These are phyloP conservation scores for Micractinium sp. DNA, from an alignment of 139 green algal genomes.

Conservation along the genomic window DNA sequence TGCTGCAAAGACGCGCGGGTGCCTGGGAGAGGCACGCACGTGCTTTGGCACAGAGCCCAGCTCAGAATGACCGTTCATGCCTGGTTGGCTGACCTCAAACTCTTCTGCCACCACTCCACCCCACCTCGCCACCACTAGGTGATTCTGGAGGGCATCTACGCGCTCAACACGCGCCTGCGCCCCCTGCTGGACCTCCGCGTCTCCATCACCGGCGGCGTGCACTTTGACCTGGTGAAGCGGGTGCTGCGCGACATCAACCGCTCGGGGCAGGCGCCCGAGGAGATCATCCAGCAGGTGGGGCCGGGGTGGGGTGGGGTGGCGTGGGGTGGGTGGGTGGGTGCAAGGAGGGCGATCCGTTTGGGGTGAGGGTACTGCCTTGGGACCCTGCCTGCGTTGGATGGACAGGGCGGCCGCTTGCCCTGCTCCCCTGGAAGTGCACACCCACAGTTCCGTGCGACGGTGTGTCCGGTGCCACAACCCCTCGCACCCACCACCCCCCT, in stretches of 20 bases:
- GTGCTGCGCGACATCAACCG: slow-evolving; percentile 96
- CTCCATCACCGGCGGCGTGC: slow-evolving; percentile 92
- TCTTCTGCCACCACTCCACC: too few relatives aligned
- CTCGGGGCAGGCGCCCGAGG: slow-evolving; percentile 87
- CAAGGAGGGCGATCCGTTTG: neutral
- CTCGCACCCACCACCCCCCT: neutral
- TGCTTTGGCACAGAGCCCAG: too few relatives aligned
- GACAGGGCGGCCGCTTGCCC: too few relatives aligned
- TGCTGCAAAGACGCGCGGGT: too few relatives aligned
- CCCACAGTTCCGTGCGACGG: too few relatives aligned
- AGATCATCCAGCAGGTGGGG: slow-evolving; percentile 94
- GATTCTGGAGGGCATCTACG: slow-evolving; percentile 97
- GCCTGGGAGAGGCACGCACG: too few relatives aligned
- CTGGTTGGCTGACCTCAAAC: too few relatives aligned
- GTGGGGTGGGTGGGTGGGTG: neutral
- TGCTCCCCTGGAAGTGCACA: too few relatives aligned
- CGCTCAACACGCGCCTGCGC: slow-evolving; percentile 73
- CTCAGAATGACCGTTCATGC: too few relatives aligned
- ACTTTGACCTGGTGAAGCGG: slow-evolving; percentile 98
- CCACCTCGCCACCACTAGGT: slow-evolving; percentile 37
- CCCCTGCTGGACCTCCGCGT: slow-evolving; percentile 86
- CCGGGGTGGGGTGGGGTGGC: neutral
- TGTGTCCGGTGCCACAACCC: too few relatives aligned
- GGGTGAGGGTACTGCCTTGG: too few relatives aligned
- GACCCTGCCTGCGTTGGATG: too few relatives aligned